A percentile compares a stretch with the other conserved stretches of the same genome.
These are phyloP conservation scores for Pleurotus eryngii DNA, from an alignment of 768 basidiomycete genomes.

Conservation along the genomic window DNA sequence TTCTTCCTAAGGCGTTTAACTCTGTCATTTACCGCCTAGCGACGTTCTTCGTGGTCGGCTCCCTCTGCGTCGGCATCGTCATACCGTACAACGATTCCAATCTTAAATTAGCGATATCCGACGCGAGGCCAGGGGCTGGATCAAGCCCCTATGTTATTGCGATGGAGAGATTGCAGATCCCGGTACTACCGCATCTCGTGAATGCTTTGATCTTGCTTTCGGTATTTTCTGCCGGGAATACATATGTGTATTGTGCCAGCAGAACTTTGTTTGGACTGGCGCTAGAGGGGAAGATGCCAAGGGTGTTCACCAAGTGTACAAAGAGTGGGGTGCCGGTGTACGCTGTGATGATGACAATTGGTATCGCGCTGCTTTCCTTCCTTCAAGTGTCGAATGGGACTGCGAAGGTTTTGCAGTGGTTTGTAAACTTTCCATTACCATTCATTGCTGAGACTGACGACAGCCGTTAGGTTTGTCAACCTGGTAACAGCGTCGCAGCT, in stretches of 20 bases:
- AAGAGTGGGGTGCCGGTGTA: constrained; percentile 55
- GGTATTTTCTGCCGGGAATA: constrained; percentile 72
- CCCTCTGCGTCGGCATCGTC: constrained; percentile 72
- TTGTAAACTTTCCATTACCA: constrained; percentile 3
- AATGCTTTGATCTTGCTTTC: constrained; percentile 69
- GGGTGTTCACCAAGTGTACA: constrained; percentile 49
- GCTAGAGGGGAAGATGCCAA: constrained; percentile 57
- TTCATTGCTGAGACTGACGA: not conserved
- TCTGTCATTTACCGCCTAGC: constrained; percentile 79
- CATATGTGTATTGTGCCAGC: constrained; percentile 60
- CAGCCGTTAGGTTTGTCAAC: constrained; percentile 39
- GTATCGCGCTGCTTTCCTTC: constrained; percentile 37
- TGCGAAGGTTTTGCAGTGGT: constrained; percentile 47
- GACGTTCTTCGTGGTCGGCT: constrained; percentile 73
- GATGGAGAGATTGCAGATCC: constrained; percentile 66
- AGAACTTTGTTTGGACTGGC: constrained; percentile 54
- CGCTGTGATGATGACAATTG: constrained; percentile 43
- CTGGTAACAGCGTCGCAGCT: constrained; percentile 47
- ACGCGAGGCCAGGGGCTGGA: constrained; percentile 55
- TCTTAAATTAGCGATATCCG: constrained; percentile 49
- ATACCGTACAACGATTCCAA: constrained; percentile 68
- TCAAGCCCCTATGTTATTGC: constrained; percentile 86
- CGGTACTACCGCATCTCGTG: constrained; percentile 62
- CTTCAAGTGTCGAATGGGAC: constrained; percentile 47
- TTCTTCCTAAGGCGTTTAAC: constrained; percentile 68